Percentiles rank a stretch among this genome's conserved stretches.
Evolutionary conservation across 225 moss, liverwort and hornwort genomes (phyloP).

Genomic region (Physcomitrellopsis africana): DNA sequence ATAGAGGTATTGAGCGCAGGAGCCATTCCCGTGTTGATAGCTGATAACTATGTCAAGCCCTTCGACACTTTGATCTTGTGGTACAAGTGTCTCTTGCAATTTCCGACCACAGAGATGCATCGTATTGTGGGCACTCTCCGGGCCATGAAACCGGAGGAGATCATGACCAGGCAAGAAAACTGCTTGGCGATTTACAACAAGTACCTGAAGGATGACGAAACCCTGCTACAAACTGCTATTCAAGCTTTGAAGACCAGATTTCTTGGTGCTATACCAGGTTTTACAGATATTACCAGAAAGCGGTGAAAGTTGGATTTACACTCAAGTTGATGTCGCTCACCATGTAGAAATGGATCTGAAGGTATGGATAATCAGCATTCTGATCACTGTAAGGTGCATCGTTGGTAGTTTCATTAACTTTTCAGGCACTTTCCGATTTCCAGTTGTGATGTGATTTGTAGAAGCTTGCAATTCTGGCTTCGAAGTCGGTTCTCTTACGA

Average conservation of each 20-base stretch:
- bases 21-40: conserved; percentile 51
- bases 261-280: conserved; percentile 40
- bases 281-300: background rate
- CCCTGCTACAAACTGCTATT: conserved; percentile 28
- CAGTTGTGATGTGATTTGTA: no score
- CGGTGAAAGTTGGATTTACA: no score
- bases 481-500: no score
- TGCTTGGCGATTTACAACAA: conserved; percentile 39
- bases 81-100: conserved; percentile 51
- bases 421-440: no score
- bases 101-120: conserved; percentile 57
- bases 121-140: conserved; percentile 37
- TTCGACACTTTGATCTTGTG: conserved; percentile 58
- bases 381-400: no score
- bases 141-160: conserved; percentile 35
- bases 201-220: conserved; percentile 46
- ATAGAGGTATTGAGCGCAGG: conserved; percentile 57
- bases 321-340: no score
- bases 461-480: no score
- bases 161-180: conserved; percentile 30
- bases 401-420: no score
- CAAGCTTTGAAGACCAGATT: conserved; percentile 51
- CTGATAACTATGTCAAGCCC: conserved; percentile 64
- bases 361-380: no score
- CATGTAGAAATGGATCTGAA: no score